Evolutionary conservation across 768 basidiomycete species (phyloP), one percentile per base, ranked within the genome.

Genomic region (Sarcodon sp.): DNA sequence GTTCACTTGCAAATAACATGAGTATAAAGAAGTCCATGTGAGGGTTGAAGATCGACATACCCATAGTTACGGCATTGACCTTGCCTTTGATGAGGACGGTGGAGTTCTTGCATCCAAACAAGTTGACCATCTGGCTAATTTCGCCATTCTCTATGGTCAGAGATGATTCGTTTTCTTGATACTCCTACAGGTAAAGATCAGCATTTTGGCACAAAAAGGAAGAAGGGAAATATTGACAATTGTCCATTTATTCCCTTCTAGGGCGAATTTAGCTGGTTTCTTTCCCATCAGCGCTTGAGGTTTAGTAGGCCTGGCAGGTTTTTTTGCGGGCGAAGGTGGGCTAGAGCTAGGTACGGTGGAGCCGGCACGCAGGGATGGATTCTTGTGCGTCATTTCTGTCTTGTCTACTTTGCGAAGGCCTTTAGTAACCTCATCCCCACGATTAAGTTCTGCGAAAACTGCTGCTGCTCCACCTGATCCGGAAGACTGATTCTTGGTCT

Each of bases 371-470:
- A 99, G 66, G 8, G 80, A 75, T 0, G 96, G 94, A 58, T 99
- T 98, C 73, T 99, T 98, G 71, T 99, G 96, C 3, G 92, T 97
- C 92, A 94, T 93, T 63, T 97, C 85, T 53, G 87, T 92, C 70
- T 81, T 85, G 60, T 92, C 88, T 31, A 99, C 96, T 63, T 96
- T 97, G 55, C 85, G 81, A 56, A 99, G 64, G 9, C 87, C 82
- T 59, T 86, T 87, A 6, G 94, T 98, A 33, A 99, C 83, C 4
- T 83, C 81, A 52, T 81, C 87, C 0, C 94, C 93, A 37, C 83
- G 76, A 59, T 97, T 97, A 43, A 99, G 67, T 47, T 90, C 77
- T 1, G 91, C 89, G 48, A 99, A 93, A 21, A 99, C 86, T 4
- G 87, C 86, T 9, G 79, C 79, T 12, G 75, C 72, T 10, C 84